Base-by-base conservation (phyloP, 179 eudicot genomes). In the Amaranthus tricolor region DNA sequence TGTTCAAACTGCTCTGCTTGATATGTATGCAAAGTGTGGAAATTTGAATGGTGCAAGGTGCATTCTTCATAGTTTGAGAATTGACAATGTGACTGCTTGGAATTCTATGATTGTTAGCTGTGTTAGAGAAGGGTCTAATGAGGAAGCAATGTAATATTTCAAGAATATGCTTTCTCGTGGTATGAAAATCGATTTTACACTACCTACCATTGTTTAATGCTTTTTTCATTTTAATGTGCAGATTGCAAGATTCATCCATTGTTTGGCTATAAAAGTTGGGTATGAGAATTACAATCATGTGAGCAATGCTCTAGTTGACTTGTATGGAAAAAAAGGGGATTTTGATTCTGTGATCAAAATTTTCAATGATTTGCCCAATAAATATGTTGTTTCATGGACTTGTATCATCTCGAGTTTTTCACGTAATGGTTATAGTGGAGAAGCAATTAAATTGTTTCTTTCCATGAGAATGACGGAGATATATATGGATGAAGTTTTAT, bases 311-410 rank as follows among this genome's bases (percentile, higher is more conserved):
- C 94, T 89, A 17, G 73, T 91, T 52, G 90, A 89, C 73, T 81
- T 85, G 88, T 91, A 89, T 81, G 94, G 89, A 68, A 93, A 93
- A 75, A 79, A 71, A 70, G 87, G 85, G 61, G 75, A 83, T 59
- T 62, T 88, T 48, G 74, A 43, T 40, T 78, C 71, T 66, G 93
- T 93, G 4, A 59, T 86, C 50, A 64, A 76, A 70, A 76, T 85
- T 73, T 91, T 93, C 56, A 66, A 78, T 61, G 50, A 62, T 20
- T 80, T 89, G 80, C 17, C 21, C 5, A 76, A 81, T 49, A 89
- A 77, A 82, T 93, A 91, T 82, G 83, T 89, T 57, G 83, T 93
- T 24, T 85, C 92, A 7, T 89, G 96, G 96, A 93, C 92, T 31
- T 91, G 94, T 63, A 76, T 93, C 63, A 79, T 89, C 77, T 84